Base-by-base conservation (phyloP, 441 rosid genomes). In the Croton setiger region DNA sequence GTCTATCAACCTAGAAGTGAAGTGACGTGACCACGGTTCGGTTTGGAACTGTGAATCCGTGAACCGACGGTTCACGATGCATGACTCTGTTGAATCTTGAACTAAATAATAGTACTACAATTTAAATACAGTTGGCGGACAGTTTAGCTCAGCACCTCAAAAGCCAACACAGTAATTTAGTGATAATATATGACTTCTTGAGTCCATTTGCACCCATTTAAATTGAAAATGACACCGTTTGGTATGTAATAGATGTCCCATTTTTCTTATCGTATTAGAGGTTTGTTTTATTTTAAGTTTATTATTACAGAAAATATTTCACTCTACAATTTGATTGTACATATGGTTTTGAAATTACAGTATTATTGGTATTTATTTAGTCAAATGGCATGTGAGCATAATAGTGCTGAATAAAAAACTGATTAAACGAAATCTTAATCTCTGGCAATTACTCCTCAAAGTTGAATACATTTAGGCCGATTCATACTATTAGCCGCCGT, bases 171-270 rank as follows among this genome's bases (percentile, higher is more conserved):
- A 37, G 31, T n/a, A 18, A 37, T 23, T n/a, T 27, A 0, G 31
- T 27, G 31, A 27, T 27, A 0, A 27, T 27, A 8, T 47, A 36
- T 7, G 13, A 45, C 53, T 23, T 3, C 18, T 63, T 23, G 12
- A 21, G 20, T 44, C 54, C 66, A 45, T 44, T 44, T 49, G 14
- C 54, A 45, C 27, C 43, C 35, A 60, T 35, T 45, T 35, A 65
- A 65, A 7, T 43, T 31, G 66, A 56, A 45, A 57, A 18, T 23
- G 68, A 68, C 68, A 36, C 12, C 43, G 13, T 62, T 47, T 60
- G 12, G 43, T 56, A 0, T 48, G 12, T 35, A 17, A n/a, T n/a
- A n/a, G n/a, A n/a, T n/a, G n/a, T 43, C 14, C 11, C 48, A 37
- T 23, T 23, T 52, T 54, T 67, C 31, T 43, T 6, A 41, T 60